Conservation (phyloP, 2,329 filamentous ascomycete genomes). For the Diatrype stigma region DNA sequence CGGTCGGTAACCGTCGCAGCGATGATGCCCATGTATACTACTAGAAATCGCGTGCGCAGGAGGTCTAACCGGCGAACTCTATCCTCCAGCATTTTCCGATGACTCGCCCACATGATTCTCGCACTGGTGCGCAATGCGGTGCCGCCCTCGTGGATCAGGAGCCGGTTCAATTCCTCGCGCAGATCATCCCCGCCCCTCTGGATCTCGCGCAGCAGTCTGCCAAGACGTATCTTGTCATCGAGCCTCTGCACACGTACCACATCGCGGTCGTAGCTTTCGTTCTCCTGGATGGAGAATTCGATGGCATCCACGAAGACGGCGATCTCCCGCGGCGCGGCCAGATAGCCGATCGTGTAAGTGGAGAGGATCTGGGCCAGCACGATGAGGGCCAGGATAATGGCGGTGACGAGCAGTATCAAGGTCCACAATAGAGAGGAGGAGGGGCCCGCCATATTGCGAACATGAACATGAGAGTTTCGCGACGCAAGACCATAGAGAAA, state of each 20-base stretch:
- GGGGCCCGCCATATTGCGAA: slow-evolving; percentile 42
- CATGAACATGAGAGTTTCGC: slow-evolving; percentile 12
- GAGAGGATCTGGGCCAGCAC: slow-evolving; percentile 49
- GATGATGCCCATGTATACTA: slow-evolving; percentile 60
- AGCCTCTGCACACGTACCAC: slow-evolving; percentile 53
- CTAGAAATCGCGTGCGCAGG: slow-evolving; percentile 60
- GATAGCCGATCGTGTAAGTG: slow-evolving; percentile 52
- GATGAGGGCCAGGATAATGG: slow-evolving; percentile 51
- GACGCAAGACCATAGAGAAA: slow-evolving; percentile 16
- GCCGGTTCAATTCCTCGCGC: slow-evolving; percentile 53
- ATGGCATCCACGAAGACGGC: slow-evolving; percentile 54
- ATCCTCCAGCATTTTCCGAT: slow-evolving; percentile 51
- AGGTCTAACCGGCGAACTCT: slow-evolving; percentile 56
- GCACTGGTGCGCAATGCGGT: slow-evolving; percentile 42
- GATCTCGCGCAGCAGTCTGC: slow-evolving; percentile 56
- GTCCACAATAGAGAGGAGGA: slow-evolving; percentile 51
- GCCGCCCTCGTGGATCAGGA: slow-evolving; percentile 45
- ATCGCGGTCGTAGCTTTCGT: slow-evolving; percentile 60
- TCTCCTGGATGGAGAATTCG: slow-evolving; percentile 60
- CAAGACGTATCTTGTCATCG: slow-evolving; percentile 59
- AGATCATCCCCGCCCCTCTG: slow-evolving; percentile 57
- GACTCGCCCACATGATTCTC: slow-evolving; percentile 55
- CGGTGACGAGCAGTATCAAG: slow-evolving; percentile 54
- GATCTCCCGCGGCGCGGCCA: slow-evolving; percentile 55
- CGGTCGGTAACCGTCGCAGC: slow-evolving; percentile 31